A percentile compares a stretch with the other conserved stretches of the same genome.
These are phyloP conservation scores for Chrysochromulina parva DNA, from an alignment of 78 protist genomes.

Conservation along the genomic window DNA sequence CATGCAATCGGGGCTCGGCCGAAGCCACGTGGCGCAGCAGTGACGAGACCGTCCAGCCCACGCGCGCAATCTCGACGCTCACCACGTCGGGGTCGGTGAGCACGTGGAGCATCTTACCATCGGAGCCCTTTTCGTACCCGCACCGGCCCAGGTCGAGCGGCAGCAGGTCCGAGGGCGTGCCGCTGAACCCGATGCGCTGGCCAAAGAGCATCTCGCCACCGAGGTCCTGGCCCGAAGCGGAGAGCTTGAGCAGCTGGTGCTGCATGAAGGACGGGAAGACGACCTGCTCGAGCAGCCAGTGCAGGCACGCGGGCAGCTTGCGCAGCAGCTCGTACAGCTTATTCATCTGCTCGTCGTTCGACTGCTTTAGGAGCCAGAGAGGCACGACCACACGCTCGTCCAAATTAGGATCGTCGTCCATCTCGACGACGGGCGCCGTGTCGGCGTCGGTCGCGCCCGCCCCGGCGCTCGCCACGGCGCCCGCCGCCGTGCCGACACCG, in stretches of 20 bases:
- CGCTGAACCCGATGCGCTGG: conserved; percentile 58
- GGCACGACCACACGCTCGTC: conserved; percentile 42
- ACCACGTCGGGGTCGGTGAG: conserved; percentile 24
- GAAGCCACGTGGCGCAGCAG: conserved; percentile 7
- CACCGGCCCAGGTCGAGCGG: conserved; percentile 61
- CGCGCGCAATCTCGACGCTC: neutral
- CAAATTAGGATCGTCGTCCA: neutral
- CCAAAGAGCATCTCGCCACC: conserved; percentile 52
- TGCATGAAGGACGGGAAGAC: conserved; percentile 50
- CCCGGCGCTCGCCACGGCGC: neutral
- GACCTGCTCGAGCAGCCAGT: conserved; percentile 32
- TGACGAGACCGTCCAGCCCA: conserved; percentile 37
- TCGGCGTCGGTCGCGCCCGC: neutral
- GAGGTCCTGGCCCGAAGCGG: conserved; percentile 58
- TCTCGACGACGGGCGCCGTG: too few relatives aligned
- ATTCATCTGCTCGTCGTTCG: conserved; percentile 34
- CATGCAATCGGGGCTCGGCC: conserved; percentile 46
- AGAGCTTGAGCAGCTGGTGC: conserved; percentile 31
- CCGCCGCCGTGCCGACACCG: neutral
- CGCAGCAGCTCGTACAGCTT: conserved; percentile 42
- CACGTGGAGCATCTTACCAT: conserved; percentile 46
- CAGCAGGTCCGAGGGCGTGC: conserved; percentile 62
- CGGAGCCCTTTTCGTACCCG: conserved; percentile 55
- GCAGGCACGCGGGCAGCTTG: conserved; percentile 12
- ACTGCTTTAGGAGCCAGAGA: conserved; percentile 14